Conservation (phyloP, 2,329 filamentous ascomycete species). For the Diplodia seriata region DNA sequence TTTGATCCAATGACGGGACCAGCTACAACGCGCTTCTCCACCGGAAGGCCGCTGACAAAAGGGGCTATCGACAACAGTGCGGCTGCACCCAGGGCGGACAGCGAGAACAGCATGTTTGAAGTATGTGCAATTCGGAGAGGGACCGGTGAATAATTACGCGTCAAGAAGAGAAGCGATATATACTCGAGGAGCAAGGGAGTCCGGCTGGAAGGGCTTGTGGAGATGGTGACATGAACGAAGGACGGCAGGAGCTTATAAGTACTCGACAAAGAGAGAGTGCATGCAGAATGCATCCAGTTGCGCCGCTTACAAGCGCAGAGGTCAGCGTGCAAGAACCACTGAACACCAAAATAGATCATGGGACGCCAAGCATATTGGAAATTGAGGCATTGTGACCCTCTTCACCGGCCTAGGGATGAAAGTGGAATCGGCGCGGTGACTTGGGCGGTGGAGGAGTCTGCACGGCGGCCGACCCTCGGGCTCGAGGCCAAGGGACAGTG, state of each 20-base stretch:
- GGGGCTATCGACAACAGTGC: slow-evolving; percentile 24
- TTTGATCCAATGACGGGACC: slow-evolving; percentile 37
- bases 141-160: not conserved
- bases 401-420: slow-evolving; percentile 20
- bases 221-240: slow-evolving; percentile 14
- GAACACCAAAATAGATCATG: slow-evolving; percentile 33
- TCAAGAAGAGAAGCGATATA: slow-evolving; percentile 22
- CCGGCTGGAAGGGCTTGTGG: not conserved
- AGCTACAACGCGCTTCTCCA: slow-evolving; percentile 25
- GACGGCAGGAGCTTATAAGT: slow-evolving; percentile 25
- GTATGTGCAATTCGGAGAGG: not conserved
- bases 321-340: slow-evolving; percentile 21
- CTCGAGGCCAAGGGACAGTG: slow-evolving; percentile 1
- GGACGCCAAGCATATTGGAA: slow-evolving; percentile 18
- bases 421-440: slow-evolving; percentile 11
- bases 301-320: slow-evolving; percentile 18
- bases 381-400: slow-evolving; percentile 32
- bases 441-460: not conserved
- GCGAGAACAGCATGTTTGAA: slow-evolving; percentile 11
- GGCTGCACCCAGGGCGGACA: slow-evolving; percentile 11
- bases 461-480: not conserved
- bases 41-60: slow-evolving; percentile 21
- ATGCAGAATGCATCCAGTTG: slow-evolving; percentile 26
- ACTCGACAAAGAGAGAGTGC: slow-evolving; percentile 22
- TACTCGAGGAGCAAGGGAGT: slow-evolving; percentile 21